Conservation (phyloP, 2,329 filamentous ascomycete genomes). For the Aspergillus japonicus region DNA sequence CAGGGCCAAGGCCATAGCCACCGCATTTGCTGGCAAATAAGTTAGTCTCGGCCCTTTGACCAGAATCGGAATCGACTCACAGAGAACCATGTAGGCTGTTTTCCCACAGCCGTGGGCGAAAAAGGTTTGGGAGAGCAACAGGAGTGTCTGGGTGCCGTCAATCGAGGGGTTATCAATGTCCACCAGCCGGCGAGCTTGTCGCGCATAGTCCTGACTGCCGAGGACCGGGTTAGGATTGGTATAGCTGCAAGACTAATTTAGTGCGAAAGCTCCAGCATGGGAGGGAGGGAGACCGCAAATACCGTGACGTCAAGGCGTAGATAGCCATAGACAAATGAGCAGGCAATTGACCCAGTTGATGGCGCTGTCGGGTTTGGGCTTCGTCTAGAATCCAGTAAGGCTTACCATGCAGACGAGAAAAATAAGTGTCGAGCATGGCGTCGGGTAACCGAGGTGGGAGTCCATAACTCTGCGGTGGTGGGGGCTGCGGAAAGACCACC, state of each 20-base stretch:
- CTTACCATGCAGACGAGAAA: conserved; percentile 74
- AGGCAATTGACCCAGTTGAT: conserved; percentile 66
- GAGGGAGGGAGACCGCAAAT: conserved; percentile 21
- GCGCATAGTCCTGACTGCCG: conserved; percentile 70
- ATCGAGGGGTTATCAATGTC: conserved; percentile 80
- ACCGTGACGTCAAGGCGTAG: conserved; percentile 62
- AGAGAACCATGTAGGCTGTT: conserved; percentile 81
- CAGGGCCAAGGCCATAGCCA: conserved; percentile 79
- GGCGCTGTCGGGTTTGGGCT: conserved; percentile 66
- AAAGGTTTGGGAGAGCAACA: conserved; percentile 73
- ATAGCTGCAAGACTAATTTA: conserved; percentile 56
- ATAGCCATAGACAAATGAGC: conserved; percentile 53
- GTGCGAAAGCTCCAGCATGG: conserved; percentile 19
- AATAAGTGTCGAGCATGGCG: conserved; percentile 73
- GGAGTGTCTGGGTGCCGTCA: conserved; percentile 71
- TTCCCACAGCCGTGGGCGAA: conserved; percentile 77
- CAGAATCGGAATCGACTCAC: conserved; percentile 46
- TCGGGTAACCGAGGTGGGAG: conserved; percentile 53
- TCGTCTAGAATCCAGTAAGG: conserved; percentile 82
- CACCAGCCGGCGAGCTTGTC: conserved; percentile 66
- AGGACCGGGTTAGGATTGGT: conserved; percentile 67
- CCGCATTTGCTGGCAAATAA: conserved; percentile 60
- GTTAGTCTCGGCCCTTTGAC: not conserved
- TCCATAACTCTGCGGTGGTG: conserved; percentile 6
- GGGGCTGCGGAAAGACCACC: not conserved